phyloP scores from a whole-genome alignment of 1,284 basidiomycete genomes.

The Ustilago xerochloae region DNA sequence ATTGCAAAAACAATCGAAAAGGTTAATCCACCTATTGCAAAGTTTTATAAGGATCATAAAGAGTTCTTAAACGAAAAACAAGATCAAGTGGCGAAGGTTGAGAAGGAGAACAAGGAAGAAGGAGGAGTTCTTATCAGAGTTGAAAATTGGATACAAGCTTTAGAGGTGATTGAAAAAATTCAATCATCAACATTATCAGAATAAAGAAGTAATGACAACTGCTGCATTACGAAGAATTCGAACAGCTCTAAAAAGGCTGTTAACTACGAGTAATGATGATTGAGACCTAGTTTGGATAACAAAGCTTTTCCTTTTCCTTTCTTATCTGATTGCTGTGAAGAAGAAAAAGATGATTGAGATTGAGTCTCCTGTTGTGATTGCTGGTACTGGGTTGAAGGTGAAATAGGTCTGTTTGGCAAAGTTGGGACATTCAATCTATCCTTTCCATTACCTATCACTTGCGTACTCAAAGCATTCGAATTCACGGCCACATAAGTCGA shows the following conservation, averaged over 20 bases:
- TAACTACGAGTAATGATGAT: constrained; percentile 1
- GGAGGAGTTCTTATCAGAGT: constrained; percentile 18
- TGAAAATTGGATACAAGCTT: constrained; percentile 34
- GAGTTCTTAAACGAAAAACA: constrained; percentile 4
- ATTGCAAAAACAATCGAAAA: constrained; percentile 10
- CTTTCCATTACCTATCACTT: neutral
- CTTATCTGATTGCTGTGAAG: constrained; percentile 27
- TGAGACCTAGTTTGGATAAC: constrained; percentile 36
- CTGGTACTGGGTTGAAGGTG: constrained; percentile 7
- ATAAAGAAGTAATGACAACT: too few species aligned
- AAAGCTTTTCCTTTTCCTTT: constrained; percentile 39
- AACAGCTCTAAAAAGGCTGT: too few species aligned
- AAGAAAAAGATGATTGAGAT: neutral
- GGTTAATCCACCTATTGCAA: constrained; percentile 3
- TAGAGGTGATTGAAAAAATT: constrained; percentile 25
- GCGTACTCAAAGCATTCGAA: neutral
- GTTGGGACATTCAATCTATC: constrained; percentile 5
- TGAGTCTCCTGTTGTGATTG: neutral
- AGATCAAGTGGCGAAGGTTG: neutral
- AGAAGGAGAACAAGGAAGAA: neutral
- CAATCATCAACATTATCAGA: neutral
- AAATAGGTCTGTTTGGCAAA: constrained; percentile 12
- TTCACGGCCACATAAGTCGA: neutral
- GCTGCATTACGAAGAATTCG: too few species aligned
- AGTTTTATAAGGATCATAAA: constrained; percentile 1